Conservation (phyloP, 768 basidiomycete genomes). For the Lentinula boryana region DNA sequence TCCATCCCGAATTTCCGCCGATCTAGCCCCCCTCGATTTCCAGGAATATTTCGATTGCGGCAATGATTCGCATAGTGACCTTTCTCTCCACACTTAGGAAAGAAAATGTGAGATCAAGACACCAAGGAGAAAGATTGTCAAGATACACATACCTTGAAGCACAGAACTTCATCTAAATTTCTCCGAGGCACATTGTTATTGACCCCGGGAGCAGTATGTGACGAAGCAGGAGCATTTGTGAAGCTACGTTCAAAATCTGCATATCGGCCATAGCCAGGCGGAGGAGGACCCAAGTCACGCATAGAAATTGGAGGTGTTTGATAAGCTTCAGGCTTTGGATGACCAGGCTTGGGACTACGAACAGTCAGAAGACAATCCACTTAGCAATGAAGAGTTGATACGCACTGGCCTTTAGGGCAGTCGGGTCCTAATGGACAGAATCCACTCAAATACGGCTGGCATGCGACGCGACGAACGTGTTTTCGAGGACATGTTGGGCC, state of each 20-base stretch:
- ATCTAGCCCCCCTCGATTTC: slow-evolving; percentile 82
- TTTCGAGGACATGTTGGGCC: slow-evolving; percentile 88
- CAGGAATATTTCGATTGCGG: slow-evolving; percentile 84
- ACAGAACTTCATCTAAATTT: slow-evolving; percentile 79
- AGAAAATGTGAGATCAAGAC: neutral
- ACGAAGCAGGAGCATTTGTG: slow-evolving; percentile 27
- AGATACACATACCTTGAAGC: slow-evolving; percentile 64
- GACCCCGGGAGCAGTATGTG: slow-evolving; percentile 15
- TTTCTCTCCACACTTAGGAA: slow-evolving; percentile 72
- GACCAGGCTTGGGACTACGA: slow-evolving; percentile 67
- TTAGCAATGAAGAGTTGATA: slow-evolving; percentile 16
- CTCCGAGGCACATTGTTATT: slow-evolving; percentile 38
- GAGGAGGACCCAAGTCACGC: slow-evolving; percentile 83
- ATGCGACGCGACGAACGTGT: slow-evolving; percentile 87
- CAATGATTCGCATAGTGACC: slow-evolving; percentile 97
- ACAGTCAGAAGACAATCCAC: neutral
- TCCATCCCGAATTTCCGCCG: slow-evolving; percentile 35
- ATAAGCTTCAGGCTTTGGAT: slow-evolving; percentile 69
- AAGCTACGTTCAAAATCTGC: slow-evolving; percentile 63
- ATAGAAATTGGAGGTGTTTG: slow-evolving; percentile 74
- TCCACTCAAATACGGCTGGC: slow-evolving; percentile 86
- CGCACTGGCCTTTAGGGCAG: slow-evolving; percentile 86
- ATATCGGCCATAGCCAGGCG: slow-evolving; percentile 85
- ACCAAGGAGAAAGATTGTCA: neutral
- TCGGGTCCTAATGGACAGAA: slow-evolving; percentile 90